Conservation (phyloP, 116 monocot genomes). For the Iris pallida region DNA sequence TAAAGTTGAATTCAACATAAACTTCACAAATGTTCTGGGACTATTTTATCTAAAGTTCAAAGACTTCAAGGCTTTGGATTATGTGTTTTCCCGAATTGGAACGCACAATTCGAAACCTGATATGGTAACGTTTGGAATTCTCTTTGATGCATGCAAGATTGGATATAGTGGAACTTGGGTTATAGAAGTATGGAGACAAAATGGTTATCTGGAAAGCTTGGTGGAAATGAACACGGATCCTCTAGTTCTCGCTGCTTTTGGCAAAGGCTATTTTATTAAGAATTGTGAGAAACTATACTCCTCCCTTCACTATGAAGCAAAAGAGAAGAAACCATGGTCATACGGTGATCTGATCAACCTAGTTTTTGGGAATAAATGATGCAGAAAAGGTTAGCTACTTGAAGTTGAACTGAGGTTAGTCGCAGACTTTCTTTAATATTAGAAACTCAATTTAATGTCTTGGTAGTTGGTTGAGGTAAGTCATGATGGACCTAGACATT, state of each 20-base stretch:
- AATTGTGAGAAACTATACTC: constrained; percentile 51
- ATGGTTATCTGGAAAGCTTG: constrained; percentile 39
- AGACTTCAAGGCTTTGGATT: constrained; percentile 52
- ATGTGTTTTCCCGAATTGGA: constrained; percentile 25
- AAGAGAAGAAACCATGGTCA: constrained; percentile 47
- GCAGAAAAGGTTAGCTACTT: neutral
- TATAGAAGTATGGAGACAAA: constrained; percentile 53
- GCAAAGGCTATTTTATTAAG: constrained; percentile 51
- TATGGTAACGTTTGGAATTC: constrained; percentile 55
- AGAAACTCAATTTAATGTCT: too few species aligned
- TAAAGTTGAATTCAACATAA: constrained; percentile 30
- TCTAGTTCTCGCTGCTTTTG: constrained; percentile 60
- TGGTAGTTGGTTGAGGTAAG: too few species aligned
- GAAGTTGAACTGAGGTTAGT: neutral
- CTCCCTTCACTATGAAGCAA: constrained; percentile 27
- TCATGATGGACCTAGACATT: too few species aligned
- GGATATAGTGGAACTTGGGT: constrained; percentile 51
- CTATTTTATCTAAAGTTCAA: constrained; percentile 56
- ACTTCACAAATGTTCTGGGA: constrained; percentile 55
- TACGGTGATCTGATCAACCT: constrained; percentile 50
- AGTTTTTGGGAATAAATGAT: constrained; percentile 19
- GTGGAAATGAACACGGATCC: constrained; percentile 55
- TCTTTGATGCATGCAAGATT: constrained; percentile 61
- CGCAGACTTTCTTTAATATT: neutral
- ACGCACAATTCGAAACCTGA: constrained; percentile 44